Evolutionary conservation across 2,329 filamentous ascomycete genomes (phyloP).

Genomic region (Hyphodiscus sp.): DNA sequence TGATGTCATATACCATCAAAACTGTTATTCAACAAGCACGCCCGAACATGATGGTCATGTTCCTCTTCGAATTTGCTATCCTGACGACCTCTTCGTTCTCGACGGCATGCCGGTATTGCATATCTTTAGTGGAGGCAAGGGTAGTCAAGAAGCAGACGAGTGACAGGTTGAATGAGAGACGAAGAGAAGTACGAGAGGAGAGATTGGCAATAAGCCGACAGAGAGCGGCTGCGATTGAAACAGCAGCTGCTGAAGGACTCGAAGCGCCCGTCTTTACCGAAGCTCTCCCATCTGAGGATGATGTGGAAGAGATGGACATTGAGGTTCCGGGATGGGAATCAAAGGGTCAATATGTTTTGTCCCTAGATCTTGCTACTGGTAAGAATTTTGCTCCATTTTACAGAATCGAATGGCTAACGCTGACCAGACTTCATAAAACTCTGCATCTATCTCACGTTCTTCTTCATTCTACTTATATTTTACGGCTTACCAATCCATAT

Average conservation of each 20-base stretch:
- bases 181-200: conserved; percentile 58
- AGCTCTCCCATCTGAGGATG: conserved; percentile 58
- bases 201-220: conserved; percentile 41
- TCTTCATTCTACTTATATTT: conserved; percentile 86
- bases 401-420: background rate
- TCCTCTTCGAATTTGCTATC: conserved; percentile 94
- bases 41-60: conserved; percentile 99
- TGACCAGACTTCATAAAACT: conserved; percentile 79
- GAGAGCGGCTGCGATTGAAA: conserved; percentile 30
- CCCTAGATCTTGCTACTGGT: conserved; percentile 78
- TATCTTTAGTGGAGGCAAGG: conserved; percentile 71
- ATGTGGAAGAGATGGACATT: conserved; percentile 87
- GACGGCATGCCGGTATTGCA: conserved; percentile 69
- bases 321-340: conserved; percentile 95
- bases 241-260: conserved; percentile 31
- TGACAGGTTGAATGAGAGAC: conserved; percentile 60
- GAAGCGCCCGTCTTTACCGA: conserved; percentile 27
- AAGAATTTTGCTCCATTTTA: conserved; percentile 30
- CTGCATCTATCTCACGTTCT: conserved; percentile 83
- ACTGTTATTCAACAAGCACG: conserved; percentile 80
- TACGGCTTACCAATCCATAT: conserved; percentile 97
- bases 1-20: conserved; percentile 75
- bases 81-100: conserved; percentile 74
- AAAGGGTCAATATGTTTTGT: conserved; percentile 89
- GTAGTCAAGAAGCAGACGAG: conserved; percentile 70